A percentile compares a stretch with the other conserved stretches of the same genome.
Conservation (phyloP, 305 asterid genomes). For the Nicotiana rustica region DNA sequence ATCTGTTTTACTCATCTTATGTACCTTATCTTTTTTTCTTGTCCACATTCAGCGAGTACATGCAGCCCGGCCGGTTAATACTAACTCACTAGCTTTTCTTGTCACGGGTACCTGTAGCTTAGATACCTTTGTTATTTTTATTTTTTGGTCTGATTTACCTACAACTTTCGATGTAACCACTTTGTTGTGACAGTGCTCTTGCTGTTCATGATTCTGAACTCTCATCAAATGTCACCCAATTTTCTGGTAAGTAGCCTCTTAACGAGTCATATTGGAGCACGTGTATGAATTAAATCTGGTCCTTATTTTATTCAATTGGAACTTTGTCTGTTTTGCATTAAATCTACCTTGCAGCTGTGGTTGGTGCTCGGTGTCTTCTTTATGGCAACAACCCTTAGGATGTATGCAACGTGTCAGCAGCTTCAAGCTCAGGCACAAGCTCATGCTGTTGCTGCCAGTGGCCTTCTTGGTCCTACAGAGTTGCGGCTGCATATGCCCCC, state of each 20-base stretch:
- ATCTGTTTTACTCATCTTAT: slow-evolving; percentile 20
- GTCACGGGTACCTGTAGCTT: slow-evolving; percentile 73
- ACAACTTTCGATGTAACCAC: slow-evolving; percentile 33
- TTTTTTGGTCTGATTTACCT: slow-evolving; percentile 31
- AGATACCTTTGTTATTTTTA: slow-evolving; percentile 33
- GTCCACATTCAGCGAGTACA: slow-evolving; percentile 75
- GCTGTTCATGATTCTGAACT: slow-evolving; percentile 96
- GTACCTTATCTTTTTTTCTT: background rate
- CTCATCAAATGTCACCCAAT: slow-evolving; percentile 97
- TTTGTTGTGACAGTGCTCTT: slow-evolving; percentile 74
- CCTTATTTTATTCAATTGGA: background rate
- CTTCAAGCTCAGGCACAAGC: slow-evolving; percentile 99
- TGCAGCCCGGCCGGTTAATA: slow-evolving; percentile 88
- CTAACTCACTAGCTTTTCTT: slow-evolving; percentile 91
- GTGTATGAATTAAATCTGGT: background rate
- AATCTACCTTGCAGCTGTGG: slow-evolving; percentile 68
- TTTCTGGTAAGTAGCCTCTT: slow-evolving; percentile 79
- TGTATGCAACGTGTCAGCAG: slow-evolving; percentile 99
- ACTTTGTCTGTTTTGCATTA: background rate
- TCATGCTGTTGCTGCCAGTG: slow-evolving; percentile 95
- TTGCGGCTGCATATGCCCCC: slow-evolving; percentile 98
- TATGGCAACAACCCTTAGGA: slow-evolving; percentile 90
- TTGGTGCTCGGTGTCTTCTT: slow-evolving; percentile 93
- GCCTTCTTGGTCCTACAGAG: slow-evolving; percentile 94
- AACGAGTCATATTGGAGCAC: background rate